Conservation (phyloP, 2,329 filamentous ascomycete genomes). For the Chalaropsis thielavioides region DNA sequence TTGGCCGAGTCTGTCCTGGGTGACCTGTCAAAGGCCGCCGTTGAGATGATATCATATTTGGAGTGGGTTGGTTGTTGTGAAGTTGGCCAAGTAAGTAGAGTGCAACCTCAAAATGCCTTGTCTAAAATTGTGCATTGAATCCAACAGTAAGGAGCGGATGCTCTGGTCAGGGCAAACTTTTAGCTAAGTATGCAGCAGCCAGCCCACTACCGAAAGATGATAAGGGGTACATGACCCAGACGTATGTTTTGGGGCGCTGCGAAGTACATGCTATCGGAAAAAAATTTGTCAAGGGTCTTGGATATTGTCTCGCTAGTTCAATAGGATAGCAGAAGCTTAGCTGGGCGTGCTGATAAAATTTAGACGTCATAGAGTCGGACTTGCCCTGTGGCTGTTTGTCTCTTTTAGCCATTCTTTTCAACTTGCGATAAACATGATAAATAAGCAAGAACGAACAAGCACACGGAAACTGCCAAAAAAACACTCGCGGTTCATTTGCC, state of each 20-base stretch:
- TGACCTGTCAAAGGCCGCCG: not conserved
- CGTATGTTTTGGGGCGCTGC: not conserved
- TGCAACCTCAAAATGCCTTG: not conserved
- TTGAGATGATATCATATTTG: slow-evolving; percentile 1
- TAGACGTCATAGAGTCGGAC: not conserved
- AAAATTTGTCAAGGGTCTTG: not conserved
- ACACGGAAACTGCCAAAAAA: no score
- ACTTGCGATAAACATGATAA: not conserved
- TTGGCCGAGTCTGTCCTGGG: not conserved
- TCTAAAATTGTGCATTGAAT: slow-evolving; percentile 3
- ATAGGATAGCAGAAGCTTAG: not conserved
- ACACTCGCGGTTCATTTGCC: no score
- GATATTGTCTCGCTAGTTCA: not conserved
- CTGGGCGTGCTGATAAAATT: not conserved
- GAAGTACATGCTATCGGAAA: not conserved
- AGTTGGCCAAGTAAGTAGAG: not conserved
- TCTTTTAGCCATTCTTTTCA: not conserved
- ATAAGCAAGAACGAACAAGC: no score
- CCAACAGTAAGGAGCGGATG: not conserved
- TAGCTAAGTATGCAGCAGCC: not conserved
- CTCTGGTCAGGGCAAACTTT: not conserved
- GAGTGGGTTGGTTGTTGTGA: not conserved
- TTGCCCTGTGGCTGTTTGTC: not conserved
- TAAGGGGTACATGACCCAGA: not conserved
- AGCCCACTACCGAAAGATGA: not conserved